These are phyloP conservation scores for Xylaria sp. DNA, from an alignment of 2,329 filamentous ascomycete species.

Conservation along the genomic window DNA sequence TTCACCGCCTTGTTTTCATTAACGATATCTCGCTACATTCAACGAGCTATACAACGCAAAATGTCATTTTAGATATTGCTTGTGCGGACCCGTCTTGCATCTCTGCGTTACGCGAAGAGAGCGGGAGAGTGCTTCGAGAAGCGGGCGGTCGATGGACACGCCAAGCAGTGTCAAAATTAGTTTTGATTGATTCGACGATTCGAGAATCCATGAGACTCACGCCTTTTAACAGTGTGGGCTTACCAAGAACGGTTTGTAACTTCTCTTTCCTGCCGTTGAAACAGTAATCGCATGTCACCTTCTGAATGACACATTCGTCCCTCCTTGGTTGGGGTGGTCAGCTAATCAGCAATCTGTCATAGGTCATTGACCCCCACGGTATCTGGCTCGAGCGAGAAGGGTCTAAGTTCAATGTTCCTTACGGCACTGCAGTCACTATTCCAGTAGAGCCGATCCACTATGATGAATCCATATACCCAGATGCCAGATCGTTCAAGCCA, in stretches of 20 bases:
- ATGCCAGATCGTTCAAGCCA: conserved; percentile 6
- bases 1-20: conserved; percentile 21
- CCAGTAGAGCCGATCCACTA: conserved; percentile 10
- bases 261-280: not conserved
- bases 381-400: not conserved
- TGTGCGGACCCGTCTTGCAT: not conserved
- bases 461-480: conserved; percentile 2
- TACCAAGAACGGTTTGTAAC: too few species aligned
- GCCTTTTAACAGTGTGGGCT: too few species aligned
- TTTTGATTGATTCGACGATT: conserved; percentile 29
- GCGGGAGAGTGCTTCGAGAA: not conserved
- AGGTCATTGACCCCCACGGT: not conserved
- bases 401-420: too few species aligned
- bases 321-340: too few species aligned
- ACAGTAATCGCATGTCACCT: not conserved
- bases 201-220: conserved; percentile 33
- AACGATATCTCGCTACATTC: conserved; percentile 33
- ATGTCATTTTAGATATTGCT: conserved; percentile 25
- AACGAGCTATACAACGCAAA: conserved; percentile 16
- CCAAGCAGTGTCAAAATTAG: conserved; percentile 16
- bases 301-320: too few species aligned
- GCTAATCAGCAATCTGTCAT: too few species aligned
- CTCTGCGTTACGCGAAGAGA: conserved; percentile 4
- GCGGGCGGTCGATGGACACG: conserved; percentile 16
- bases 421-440: not conserved